Conservation (phyloP, 371 early-diverging fungal species). For the Catenaria anguillulae region DNA sequence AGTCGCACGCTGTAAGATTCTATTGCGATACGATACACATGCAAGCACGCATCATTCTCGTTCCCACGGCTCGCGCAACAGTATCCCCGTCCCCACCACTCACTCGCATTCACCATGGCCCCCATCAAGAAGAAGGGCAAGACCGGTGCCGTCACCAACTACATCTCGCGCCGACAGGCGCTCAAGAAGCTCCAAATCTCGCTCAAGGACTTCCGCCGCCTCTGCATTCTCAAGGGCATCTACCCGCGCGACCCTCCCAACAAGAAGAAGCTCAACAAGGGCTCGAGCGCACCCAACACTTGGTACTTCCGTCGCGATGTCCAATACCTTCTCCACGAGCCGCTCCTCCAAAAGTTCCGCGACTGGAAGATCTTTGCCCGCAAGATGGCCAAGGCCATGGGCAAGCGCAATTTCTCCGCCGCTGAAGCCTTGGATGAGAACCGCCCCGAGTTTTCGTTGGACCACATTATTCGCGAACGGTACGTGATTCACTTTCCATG, state of each 20-base stretch:
- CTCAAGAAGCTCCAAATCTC: slow-evolving; percentile 85
- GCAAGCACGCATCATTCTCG: too few relatives aligned
- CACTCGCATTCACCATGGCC: too few relatives aligned
- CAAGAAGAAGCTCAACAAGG: slow-evolving; percentile 84
- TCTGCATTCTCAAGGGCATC: slow-evolving; percentile 96
- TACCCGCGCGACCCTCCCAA: slow-evolving; percentile 92
- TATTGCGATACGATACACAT: too few relatives aligned
- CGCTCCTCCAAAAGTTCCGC: slow-evolving; percentile 68
- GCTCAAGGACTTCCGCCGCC: slow-evolving; percentile 82
- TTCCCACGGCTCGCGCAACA: too few relatives aligned
- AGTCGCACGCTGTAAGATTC: too few relatives aligned
- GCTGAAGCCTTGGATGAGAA: slow-evolving; percentile 55
- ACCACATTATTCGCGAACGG: slow-evolving; percentile 89
- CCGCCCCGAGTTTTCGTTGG: slow-evolving; percentile 65
- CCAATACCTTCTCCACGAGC: slow-evolving; percentile 83
- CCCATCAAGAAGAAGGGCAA: slow-evolving; percentile 47
- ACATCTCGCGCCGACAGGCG: slow-evolving; percentile 78
- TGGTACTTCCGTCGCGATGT: slow-evolving; percentile 93
- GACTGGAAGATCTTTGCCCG: slow-evolving; percentile 72
- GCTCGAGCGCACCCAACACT: slow-evolving; percentile 62
- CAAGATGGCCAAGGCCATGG: slow-evolving; percentile 69
- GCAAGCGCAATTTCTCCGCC: slow-evolving; percentile 56
- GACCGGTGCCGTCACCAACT: slow-evolving; percentile 76
- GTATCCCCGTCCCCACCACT: too few relatives aligned
- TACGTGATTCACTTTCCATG: slow-evolving; percentile 20